phyloP scores from a whole-genome alignment of 169 alveolate species.

The Cryptosporidium sp. region DNA sequence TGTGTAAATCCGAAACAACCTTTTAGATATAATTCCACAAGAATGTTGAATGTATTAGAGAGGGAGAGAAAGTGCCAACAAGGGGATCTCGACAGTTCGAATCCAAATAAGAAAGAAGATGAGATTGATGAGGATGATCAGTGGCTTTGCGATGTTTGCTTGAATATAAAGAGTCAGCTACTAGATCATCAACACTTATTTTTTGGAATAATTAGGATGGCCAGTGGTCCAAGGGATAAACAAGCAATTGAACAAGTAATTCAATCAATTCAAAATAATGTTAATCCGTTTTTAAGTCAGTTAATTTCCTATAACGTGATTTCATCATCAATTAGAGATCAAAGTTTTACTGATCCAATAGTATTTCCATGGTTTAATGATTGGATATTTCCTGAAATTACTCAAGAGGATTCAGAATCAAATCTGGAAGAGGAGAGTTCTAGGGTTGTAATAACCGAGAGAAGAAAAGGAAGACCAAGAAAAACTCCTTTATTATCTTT shows the following conservation, averaged over 20 bases:
- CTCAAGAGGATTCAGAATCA: background rate
- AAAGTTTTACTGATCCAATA: constrained; percentile 5
- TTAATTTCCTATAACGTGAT: constrained; percentile 30
- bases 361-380: constrained; percentile 60
- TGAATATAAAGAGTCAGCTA: constrained; percentile 27
- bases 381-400: constrained; percentile 46
- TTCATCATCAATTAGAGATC: constrained; percentile 5
- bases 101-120: constrained; percentile 13
- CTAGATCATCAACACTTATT: constrained; percentile 29
- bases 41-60: constrained; percentile 59
- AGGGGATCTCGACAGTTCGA: constrained; percentile 31
- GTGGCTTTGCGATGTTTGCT: constrained; percentile 68
- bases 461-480: constrained; percentile 70
- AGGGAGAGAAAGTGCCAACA: constrained; percentile 47
- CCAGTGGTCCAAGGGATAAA: constrained; percentile 48
- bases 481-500: constrained; percentile 31
- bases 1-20: constrained; percentile 74
- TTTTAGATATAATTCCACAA: constrained; percentile 59
- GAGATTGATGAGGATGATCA: constrained; percentile 34
- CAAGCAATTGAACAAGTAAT: background rate
- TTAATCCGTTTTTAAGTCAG: constrained; percentile 31
- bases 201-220: constrained; percentile 35
- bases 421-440: background rate
- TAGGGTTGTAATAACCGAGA: constrained; percentile 6
- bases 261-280: constrained; percentile 6